phyloP scores from a whole-genome alignment of 2,329 filamentous ascomycete genomes.

The Phialophora chinensis region DNA sequence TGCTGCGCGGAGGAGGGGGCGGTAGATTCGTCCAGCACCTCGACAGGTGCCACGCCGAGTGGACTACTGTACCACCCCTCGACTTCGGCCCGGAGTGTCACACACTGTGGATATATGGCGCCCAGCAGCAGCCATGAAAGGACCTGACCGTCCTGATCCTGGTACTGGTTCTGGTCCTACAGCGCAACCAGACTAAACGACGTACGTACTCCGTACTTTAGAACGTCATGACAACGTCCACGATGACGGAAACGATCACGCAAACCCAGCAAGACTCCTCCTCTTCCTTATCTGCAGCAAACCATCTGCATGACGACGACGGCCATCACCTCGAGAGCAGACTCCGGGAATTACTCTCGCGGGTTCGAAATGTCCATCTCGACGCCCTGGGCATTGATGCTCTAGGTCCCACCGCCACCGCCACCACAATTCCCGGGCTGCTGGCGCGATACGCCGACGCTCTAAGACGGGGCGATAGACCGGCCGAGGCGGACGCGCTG shows the following conservation, averaged over 20 bases:
- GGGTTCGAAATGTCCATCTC: conserved; percentile 10
- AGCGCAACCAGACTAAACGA: too few relatives aligned
- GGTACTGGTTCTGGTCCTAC: too few relatives aligned
- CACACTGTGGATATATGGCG: too few relatives aligned
- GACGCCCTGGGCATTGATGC: background rate
- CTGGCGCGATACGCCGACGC: conserved; percentile 19
- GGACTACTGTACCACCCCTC: too few relatives aligned
- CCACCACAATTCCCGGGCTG: background rate
- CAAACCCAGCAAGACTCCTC: background rate
- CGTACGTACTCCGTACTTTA: background rate
- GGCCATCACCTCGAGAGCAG: conserved; percentile 12
- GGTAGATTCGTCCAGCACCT: too few relatives aligned
- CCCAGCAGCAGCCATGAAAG: too few relatives aligned
- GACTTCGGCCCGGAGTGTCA: too few relatives aligned
- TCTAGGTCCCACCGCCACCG: background rate
- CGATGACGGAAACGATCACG: conserved; percentile 13
- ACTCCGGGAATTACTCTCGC: conserved; percentile 18
- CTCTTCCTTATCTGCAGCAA: background rate
- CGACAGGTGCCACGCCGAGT: too few relatives aligned
- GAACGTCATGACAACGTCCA: background rate
- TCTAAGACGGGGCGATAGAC: conserved; percentile 1
- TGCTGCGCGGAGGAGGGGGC: too few relatives aligned
- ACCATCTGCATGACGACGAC: too few relatives aligned
- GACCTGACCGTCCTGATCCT: too few relatives aligned
- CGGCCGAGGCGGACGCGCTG: conserved; percentile 26